Evolutionary conservation across 2,329 filamentous ascomycete species (phyloP), one percentile per base, ranked within the genome.

Genomic region (Metarhizium brunneum): DNA sequence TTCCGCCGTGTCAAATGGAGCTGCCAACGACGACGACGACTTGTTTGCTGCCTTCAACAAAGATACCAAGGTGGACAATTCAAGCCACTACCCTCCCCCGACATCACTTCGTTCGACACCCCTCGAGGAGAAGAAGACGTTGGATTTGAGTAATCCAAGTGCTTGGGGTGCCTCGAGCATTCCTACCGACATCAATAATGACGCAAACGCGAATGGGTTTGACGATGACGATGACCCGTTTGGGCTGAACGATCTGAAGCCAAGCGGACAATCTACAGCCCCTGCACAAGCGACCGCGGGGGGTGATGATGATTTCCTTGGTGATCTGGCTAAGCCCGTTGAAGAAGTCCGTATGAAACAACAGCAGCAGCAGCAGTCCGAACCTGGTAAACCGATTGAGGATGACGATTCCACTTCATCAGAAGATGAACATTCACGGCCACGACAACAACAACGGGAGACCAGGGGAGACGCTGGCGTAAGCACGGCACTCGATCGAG

Each of bases 171-270:
- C 59, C 32, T 38, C 57, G 14, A 48, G 65, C 4, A 57, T 62
- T 18, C 60, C 69, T 1, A 65, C 45, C 10, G 40, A 5, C 14
- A 30, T 13, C 47, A 43, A 16, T 14, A 38, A 16, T n/a, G 51
- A 49, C n/a, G 16, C 42, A 2, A 38, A 66, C 54, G 63, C 64
- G 47, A 67, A 64, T 11, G 68, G 63, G 0, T 72, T 84, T 58
- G 73, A 81, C 35, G 86, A 92, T 56, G 89, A 96, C 62, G 90
- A 95, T 66, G 90, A 96, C 66, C 90, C 91, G 2, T 96, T 97
- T 68, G 92, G 90, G 1, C 74, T 96, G 40, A 85, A 78, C 57
- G 76, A 86, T 60, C 68, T 90, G 64, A 81, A 82, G 60, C 71
- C 65, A 3, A 71, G 55, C 35, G 50, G 20, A 11, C 47, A 14